A percentile compares a stretch with the other conserved stretches of the same genome.
Evolutionary conservation across 1,284 basidiomycete genomes (phyloP).

Genomic region (Rhodotorula sp.): DNA sequence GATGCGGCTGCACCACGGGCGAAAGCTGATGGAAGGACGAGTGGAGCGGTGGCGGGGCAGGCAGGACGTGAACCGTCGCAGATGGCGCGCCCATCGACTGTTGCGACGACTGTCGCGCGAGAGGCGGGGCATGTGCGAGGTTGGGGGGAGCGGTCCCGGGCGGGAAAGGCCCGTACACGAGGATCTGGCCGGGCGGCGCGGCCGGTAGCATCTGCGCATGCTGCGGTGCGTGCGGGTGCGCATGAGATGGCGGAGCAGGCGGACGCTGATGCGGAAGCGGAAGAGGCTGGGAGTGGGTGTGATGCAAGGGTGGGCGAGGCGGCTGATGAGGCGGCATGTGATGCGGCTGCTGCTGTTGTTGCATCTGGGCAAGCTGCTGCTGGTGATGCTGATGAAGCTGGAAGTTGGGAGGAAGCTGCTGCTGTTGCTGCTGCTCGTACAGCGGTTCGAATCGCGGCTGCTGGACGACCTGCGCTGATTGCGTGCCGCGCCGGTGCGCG

Average conservation of each 20-base stretch:
- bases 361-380: conserved; percentile 3
- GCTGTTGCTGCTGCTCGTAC: not conserved
- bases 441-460: not conserved
- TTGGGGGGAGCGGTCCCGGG: not conserved
- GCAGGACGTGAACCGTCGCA: not conserved
- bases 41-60: not conserved
- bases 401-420: not conserved
- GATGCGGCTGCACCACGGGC: not conserved
- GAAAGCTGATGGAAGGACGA: not conserved
- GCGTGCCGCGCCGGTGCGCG: not conserved
- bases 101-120: not conserved
- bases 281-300: conserved; percentile 4
- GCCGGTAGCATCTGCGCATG: not conserved
- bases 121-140: not conserved
- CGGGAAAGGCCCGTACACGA: conserved; percentile 8
- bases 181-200: not conserved
- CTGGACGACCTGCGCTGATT: not conserved
- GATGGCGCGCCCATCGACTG: not conserved
- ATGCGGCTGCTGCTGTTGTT: not conserved
- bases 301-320: not conserved
- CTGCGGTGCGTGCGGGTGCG: not conserved
- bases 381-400: conserved; percentile 3
- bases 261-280: not conserved
- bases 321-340: not conserved
- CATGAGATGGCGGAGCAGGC: not conserved